Base-by-base conservation (phyloP, 768 basidiomycete species). In the Cubamyces lactineus region DNA sequence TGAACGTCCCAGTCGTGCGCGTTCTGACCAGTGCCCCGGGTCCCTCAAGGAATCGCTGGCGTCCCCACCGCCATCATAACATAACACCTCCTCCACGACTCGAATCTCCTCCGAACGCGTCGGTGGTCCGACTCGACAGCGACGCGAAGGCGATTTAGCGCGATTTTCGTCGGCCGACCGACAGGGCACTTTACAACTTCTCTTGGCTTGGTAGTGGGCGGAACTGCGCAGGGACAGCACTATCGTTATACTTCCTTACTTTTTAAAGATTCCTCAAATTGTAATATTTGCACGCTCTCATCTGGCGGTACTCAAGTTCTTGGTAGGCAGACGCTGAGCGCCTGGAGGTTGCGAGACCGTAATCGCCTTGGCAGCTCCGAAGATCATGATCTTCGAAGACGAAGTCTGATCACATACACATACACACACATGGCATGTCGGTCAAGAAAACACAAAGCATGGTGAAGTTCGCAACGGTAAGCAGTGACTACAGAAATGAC, bases 61-160 rank as follows among this genome's bases (percentile, higher is more conserved):
- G 56, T 86, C 85, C n/a, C 84, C 86, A n/a, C 83, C 85, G n/a
- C 82, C 84, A 26, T 80, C 78, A 70, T 81, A 71, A 80, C 78
- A 70, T 81, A 71, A 80, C 57, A 39, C 19, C 34, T 34, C 34
- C 34, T 11, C 34, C 34, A 34, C 34, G 1, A 1, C 34, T 28
- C 34, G 1, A 34, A 34, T 34, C 28, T 34, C 1, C 28, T 34
- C 1, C 34, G 34, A 9, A 11, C 34, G 9, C 11, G 34, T 34
- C 5, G 34, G 4, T 34, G 6, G 9, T 34, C 5, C 9, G 34
- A 11, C 34, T 1, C 34, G 34, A 34, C 34, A 11, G 9, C 34
- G 34, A 34, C 34, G 9, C 9, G 34, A 34, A 34, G 34, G 34
- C 34, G 34, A 1, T 1, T 34, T 9, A 9, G 9, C 5, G 34